Evolutionary conservation across 352 stramenopile genomes (phyloP).

Genomic region (Globisporangium spinosum): DNA sequence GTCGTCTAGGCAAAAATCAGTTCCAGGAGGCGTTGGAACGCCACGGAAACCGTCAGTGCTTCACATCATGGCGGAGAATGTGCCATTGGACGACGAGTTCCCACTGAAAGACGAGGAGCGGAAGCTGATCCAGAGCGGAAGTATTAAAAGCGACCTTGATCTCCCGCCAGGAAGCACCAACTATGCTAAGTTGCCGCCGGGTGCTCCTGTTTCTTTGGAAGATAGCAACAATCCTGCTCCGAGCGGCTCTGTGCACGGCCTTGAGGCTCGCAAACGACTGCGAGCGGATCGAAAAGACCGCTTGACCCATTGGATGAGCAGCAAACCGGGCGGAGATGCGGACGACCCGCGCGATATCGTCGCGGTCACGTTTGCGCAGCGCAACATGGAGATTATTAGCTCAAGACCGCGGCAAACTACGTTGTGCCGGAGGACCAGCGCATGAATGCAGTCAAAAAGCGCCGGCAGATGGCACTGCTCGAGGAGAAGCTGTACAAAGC

Average conservation of each 20-base stretch:
- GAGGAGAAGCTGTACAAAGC: constrained; percentile 81
- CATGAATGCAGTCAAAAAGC: constrained; percentile 89
- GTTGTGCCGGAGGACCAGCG: constrained; percentile 87
- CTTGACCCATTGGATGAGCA: constrained; percentile 53
- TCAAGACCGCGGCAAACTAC: constrained; percentile 87
- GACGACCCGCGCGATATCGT: constrained; percentile 90
- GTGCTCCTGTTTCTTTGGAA: constrained; percentile 18
- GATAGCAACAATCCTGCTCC: constrained; percentile 1
- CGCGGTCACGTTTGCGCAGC: constrained; percentile 83
- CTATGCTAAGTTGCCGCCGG: constrained; percentile 15
- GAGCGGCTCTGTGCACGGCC: constrained; percentile 50
- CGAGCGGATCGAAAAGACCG: constrained; percentile 65
- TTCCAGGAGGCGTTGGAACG: neutral
- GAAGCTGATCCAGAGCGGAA: constrained; percentile 28
- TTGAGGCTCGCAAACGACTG: constrained; percentile 79
- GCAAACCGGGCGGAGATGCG: constrained; percentile 86
- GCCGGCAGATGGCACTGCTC: constrained; percentile 81
- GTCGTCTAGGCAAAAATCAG: neutral
- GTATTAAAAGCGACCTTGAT: neutral
- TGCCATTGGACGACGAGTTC: constrained; percentile 43
- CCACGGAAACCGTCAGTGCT: constrained; percentile 46
- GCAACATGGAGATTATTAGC: constrained; percentile 91
- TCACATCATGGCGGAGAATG: constrained; percentile 60
- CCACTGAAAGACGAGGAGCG: constrained; percentile 62
- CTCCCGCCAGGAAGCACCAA: neutral